Conservation (phyloP, 768 basidiomycete species). For the Collybia sp. region DNA sequence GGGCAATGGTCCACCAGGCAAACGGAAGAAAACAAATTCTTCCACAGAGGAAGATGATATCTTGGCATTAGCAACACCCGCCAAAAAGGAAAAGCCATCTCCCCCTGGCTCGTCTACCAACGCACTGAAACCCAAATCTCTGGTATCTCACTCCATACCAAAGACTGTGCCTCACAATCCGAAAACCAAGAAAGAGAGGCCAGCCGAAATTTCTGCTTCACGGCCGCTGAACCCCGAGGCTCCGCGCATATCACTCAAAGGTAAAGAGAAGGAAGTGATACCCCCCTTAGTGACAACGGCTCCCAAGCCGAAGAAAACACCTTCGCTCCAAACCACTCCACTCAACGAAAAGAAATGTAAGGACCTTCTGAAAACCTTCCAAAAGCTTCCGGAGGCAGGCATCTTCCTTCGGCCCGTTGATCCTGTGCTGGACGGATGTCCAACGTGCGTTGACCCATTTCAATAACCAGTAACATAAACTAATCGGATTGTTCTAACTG, state of each 20-base stretch:
- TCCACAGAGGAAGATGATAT: slow-evolving; percentile 56
- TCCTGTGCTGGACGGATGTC: slow-evolving; percentile 77
- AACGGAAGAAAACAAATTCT: slow-evolving; percentile 49
- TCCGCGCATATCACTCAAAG: slow-evolving; percentile 50
- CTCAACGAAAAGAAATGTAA: slow-evolving; percentile 84
- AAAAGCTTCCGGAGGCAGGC: slow-evolving; percentile 57
- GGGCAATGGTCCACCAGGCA: slow-evolving; percentile 38
- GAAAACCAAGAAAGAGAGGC: slow-evolving; percentile 45
- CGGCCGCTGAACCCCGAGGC: slow-evolving; percentile 17
- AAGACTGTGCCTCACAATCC: slow-evolving; percentile 19
- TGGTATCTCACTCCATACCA: slow-evolving; percentile 20
- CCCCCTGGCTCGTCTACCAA: slow-evolving; percentile 34
- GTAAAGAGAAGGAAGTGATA: slow-evolving; percentile 66
- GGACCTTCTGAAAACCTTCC: slow-evolving; percentile 58
- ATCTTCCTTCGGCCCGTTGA: slow-evolving; percentile 86
- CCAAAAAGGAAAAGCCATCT: slow-evolving; percentile 50
- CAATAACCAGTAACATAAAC: slow-evolving; percentile 1
- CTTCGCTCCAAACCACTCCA: slow-evolving; percentile 36
- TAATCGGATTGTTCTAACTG: slow-evolving; percentile 1
- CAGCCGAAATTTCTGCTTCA: slow-evolving; percentile 11
- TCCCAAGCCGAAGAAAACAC: slow-evolving; percentile 32
- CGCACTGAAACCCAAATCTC: slow-evolving; percentile 16
- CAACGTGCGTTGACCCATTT: slow-evolving; percentile 60
- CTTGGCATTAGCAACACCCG: slow-evolving; percentile 54
- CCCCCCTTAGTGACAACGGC: slow-evolving; percentile 17